phyloP scores from a whole-genome alignment of 257 asterid genomes.

The Mitragyna speciosa region DNA sequence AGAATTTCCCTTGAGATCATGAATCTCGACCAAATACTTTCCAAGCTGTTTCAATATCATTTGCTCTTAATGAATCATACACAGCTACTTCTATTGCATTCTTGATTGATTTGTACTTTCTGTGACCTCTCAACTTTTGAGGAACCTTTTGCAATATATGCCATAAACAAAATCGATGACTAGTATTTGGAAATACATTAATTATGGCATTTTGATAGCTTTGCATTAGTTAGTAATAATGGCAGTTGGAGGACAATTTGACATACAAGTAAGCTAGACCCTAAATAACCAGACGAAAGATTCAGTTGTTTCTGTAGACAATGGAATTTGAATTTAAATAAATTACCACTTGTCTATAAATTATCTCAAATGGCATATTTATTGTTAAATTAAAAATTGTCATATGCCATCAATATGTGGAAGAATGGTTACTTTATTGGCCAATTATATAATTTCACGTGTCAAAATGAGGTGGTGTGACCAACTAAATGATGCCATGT shows the following conservation, averaged over 20 bases:
- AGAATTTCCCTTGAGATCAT: not conserved
- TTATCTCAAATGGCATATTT: too few relatives aligned
- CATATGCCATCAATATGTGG: too few relatives aligned
- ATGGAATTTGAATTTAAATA: too few relatives aligned
- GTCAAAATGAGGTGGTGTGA: too few relatives aligned
- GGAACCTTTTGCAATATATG: not conserved
- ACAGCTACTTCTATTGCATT: not conserved
- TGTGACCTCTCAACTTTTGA: not conserved
- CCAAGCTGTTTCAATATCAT: not conserved
- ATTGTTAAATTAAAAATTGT: too few relatives aligned
- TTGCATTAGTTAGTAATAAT: not conserved
- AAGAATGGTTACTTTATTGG: too few relatives aligned
- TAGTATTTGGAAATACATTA: not conserved
- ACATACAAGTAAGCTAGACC: not conserved
- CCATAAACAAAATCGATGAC: not conserved
- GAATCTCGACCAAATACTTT: not conserved
- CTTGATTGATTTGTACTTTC: not conserved
- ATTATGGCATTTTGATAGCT: not conserved
- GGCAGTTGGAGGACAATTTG: not conserved
- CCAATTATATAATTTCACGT: too few relatives aligned
- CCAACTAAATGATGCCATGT: too few relatives aligned
- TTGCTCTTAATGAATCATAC: not conserved
- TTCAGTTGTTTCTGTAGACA: not conserved
- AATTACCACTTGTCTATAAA: too few relatives aligned
- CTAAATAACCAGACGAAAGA: slow-evolving; percentile 6